These are phyloP conservation scores for Durusdinium trenchii DNA, from an alignment of 73 alveolate species.

Conservation along the genomic window DNA sequence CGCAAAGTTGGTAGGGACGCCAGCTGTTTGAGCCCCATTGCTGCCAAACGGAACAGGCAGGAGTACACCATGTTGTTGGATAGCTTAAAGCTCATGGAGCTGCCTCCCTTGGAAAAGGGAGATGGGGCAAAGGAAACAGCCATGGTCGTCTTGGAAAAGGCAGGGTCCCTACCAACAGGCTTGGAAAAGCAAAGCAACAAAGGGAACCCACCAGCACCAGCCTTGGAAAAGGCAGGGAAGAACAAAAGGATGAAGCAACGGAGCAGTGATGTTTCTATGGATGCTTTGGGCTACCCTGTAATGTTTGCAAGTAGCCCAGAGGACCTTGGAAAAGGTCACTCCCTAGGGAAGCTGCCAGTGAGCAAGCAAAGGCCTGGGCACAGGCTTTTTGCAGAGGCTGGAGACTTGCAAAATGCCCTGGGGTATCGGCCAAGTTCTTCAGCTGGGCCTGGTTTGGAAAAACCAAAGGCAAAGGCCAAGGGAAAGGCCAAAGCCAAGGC, in stretches of 20 bases:
- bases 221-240: neutral
- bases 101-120: neutral
- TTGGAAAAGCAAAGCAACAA: neutral
- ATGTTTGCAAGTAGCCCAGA: neutral
- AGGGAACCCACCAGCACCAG: neutral
- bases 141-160: neutral
- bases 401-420: neutral
- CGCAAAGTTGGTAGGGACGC: neutral
- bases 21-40: neutral
- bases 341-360: neutral
- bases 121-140: neutral
- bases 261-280: conserved; percentile 9
- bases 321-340: neutral
- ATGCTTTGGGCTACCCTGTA: neutral
- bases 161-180: too few species aligned
- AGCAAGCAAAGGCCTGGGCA: neutral
- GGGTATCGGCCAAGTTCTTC: too few species aligned
- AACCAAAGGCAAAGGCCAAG: conserved; percentile 3
- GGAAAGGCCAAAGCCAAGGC: neutral
- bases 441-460: conserved; percentile 6
- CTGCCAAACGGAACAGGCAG: neutral
- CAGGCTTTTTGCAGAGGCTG: too few species aligned
- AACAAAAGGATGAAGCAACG: neutral
- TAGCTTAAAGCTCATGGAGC: neutral
- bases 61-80: neutral